phyloP scores from a whole-genome alignment of 805 yeast species.

The Nakazawaea laoshanensis region DNA sequence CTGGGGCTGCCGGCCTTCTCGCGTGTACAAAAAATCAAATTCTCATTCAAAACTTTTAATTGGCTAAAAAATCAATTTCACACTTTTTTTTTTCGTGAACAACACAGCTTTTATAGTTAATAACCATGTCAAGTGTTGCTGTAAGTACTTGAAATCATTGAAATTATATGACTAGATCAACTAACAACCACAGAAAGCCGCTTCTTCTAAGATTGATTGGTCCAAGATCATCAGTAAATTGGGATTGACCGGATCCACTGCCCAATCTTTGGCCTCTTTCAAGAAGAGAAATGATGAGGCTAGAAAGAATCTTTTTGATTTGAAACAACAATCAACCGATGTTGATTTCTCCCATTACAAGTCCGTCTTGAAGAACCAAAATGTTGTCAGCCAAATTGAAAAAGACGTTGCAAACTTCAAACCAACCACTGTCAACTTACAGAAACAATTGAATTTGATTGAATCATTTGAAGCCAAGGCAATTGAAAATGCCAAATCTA shows the following conservation, averaged over 20 bases:
- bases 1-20: too few species aligned
- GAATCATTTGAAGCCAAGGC: slow-evolving; percentile 94
- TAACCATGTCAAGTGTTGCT: slow-evolving; percentile 7
- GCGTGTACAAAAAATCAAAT: too few species aligned
- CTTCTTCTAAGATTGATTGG: slow-evolving; percentile 91
- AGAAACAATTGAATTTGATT: slow-evolving; percentile 86
- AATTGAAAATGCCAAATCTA: slow-evolving; percentile 86
- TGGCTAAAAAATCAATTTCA: too few species aligned
- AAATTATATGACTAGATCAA: background rate
- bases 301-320: slow-evolving; percentile 65
- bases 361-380: slow-evolving; percentile 70
- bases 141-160: slow-evolving; percentile 1
- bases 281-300: slow-evolving; percentile 99
- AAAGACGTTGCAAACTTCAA: slow-evolving; percentile 64
- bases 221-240: slow-evolving; percentile 79
- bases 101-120: too few species aligned
- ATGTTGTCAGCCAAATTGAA: slow-evolving; percentile 76
- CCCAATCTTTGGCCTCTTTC: slow-evolving; percentile 80
- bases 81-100: too few species aligned
- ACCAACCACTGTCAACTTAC: slow-evolving; percentile 79
- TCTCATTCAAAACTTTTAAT: too few species aligned
- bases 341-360: slow-evolving; percentile 83
- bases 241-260: slow-evolving; percentile 90
- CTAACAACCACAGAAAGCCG: slow-evolving; percentile 34
- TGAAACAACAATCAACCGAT: slow-evolving; percentile 62